A percentile compares a stretch with the other conserved stretches of the same genome.
Evolutionary conservation across 768 basidiomycete species (phyloP).

Genomic region (Xerocomellus intermedius): DNA sequence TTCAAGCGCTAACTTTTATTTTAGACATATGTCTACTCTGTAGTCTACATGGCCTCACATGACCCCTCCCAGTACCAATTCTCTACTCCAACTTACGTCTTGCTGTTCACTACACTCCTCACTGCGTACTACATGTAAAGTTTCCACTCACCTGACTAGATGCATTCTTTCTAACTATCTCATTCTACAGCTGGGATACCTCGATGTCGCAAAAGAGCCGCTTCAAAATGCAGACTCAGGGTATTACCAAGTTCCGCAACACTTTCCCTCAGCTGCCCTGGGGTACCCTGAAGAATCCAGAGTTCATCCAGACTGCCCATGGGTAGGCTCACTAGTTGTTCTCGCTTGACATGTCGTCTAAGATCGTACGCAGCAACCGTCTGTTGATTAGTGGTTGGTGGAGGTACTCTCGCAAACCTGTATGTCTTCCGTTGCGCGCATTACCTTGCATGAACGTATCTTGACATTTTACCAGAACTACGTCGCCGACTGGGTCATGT

Average conservation of each 20-base stretch:
- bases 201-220: slow-evolving; percentile 95
- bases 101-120: slow-evolving; percentile 73
- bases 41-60: slow-evolving; percentile 96
- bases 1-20: neutral
- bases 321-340: slow-evolving; percentile 49
- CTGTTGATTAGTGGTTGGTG: slow-evolving; percentile 94
- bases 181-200: slow-evolving; percentile 75
- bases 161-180: neutral
- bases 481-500: slow-evolving; percentile 88
- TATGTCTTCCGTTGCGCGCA: slow-evolving; percentile 35
- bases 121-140: slow-evolving; percentile 84
- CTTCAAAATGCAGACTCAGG: slow-evolving; percentile 97
- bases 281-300: slow-evolving; percentile 79
- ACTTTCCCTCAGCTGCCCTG: slow-evolving; percentile 94
- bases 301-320: slow-evolving; percentile 89
- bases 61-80: slow-evolving; percentile 86
- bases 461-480: slow-evolving; percentile 62
- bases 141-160: neutral
- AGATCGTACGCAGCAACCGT: slow-evolving; percentile 60
- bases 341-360: slow-evolving; percentile 1
- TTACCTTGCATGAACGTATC: neutral
- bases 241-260: slow-evolving; percentile 78
- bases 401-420: slow-evolving; percentile 91
- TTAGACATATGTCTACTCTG: slow-evolving; percentile 95
- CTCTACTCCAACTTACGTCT: slow-evolving; percentile 69